phyloP scores from a whole-genome alignment of 768 basidiomycete genomes.

The Podaxis pistillaris region DNA sequence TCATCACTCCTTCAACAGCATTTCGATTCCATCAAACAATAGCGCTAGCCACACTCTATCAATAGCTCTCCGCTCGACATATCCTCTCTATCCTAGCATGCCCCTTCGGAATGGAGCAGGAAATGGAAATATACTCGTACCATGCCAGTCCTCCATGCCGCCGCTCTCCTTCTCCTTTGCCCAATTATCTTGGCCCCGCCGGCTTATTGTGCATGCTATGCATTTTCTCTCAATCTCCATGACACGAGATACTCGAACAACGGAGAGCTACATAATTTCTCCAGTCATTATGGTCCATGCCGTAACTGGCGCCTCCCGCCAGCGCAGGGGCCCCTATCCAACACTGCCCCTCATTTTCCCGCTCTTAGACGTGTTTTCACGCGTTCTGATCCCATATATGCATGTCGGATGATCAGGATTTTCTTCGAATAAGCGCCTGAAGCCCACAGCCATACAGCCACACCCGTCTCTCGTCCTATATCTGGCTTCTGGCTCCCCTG shows the following conservation, averaged over 20 bases:
- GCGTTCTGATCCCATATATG: neutral
- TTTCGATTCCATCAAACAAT: neutral
- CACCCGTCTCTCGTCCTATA: neutral
- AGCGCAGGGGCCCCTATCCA: conserved; percentile 24
- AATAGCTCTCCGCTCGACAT: neutral
- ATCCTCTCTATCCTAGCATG: neutral
- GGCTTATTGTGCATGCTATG: neutral
- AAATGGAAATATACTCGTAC: neutral
- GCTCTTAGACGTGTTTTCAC: neutral
- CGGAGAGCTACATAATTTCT: neutral
- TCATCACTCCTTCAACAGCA: neutral
- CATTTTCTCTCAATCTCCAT: neutral
- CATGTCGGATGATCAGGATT: neutral
- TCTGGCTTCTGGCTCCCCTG: neutral
- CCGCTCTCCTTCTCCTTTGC: neutral
- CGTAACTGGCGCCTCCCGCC: conserved; percentile 23
- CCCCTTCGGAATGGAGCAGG: neutral
- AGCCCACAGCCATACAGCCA: neutral
- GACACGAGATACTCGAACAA: neutral
- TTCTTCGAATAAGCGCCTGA: neutral
- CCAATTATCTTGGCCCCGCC: neutral
- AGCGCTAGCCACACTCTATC: neutral
- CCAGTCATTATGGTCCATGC: neutral
- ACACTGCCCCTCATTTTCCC: neutral
- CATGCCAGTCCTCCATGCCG: neutral